Evolutionary conservation across 169 alveolate genomes (phyloP), one percentile per base, ranked within the genome.

Genomic region (Amoebophrya sp.): DNA sequence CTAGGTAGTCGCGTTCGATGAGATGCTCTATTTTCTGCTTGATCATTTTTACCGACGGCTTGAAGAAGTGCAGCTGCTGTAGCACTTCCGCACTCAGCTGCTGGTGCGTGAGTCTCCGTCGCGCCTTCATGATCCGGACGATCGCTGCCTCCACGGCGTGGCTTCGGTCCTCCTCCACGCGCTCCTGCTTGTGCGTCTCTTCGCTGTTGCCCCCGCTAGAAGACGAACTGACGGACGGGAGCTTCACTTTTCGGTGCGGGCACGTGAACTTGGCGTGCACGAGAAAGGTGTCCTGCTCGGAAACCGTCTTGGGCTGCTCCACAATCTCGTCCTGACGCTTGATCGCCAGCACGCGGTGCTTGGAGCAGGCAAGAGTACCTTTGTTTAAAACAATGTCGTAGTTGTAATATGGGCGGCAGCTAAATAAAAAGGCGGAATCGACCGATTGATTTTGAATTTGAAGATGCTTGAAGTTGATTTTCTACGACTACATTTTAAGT

Each of bases 61-160:
- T 92, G 94, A 93, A 92, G 91, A 93, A 92, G 43, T 91, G 91
- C 91, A 95, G 92, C 92, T 93, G 94, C 41, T 93, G 91, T 91
- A 93, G 91, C 45, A 93, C 94, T 93, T 93, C 93, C 0, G 94
- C 92, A 34, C 91, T 91, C 41, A 93, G 89, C 90, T 93, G 94
- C 92, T 93, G 95, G 92, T 94, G 95, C 48, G 93, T 78, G 90
- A 92, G 89, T 91, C 92, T 89, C 93, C 93, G 94, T 91, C 98
- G 94, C 69, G 95, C 92, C 93, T 97, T 97, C 99, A 97, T 97
- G 38, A 97, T 96, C 70, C 97, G 95, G 58, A 97, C 99, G 41
- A 96, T 95, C 13, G 97, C 97, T 29, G 99, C 99, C 91, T 97
- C 98, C 67, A 97, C 95, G 43, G 98, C 97, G n/a, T 94, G 94